These are phyloP conservation scores for Candida sakaeoensis DNA, from an alignment of 805 yeast species.

Conservation along the genomic window DNA sequence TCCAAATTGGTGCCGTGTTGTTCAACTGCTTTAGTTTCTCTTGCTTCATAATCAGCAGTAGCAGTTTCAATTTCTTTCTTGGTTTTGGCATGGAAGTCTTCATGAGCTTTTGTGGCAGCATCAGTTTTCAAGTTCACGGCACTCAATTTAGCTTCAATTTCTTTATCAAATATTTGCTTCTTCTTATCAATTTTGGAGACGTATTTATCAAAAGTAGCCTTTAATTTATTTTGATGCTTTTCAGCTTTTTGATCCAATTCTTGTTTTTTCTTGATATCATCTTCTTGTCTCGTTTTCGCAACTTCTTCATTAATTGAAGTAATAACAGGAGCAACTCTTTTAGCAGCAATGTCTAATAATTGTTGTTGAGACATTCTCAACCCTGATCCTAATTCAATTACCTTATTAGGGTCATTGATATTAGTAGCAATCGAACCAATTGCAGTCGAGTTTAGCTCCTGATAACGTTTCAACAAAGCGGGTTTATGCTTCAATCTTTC, in stretches of 20 bases:
- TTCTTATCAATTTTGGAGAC: conserved; percentile 35
- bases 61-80: conserved; percentile 43
- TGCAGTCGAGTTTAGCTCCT: conserved; percentile 48
- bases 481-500: conserved; percentile 46
- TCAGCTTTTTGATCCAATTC: conserved; percentile 33
- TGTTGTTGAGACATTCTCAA: conserved; percentile 52
- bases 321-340: conserved; percentile 53
- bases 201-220: conserved; percentile 33
- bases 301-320: conserved; percentile 50
- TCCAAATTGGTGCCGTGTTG: conserved; percentile 45
- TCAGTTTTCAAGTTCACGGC: conserved; percentile 12
- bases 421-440: conserved; percentile 36
- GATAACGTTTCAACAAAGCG: conserved; percentile 43
- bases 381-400: conserved; percentile 52
- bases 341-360: conserved; percentile 52
- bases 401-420: conserved; percentile 47
- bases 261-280: conserved; percentile 38
- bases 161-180: conserved; percentile 37
- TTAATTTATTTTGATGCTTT: conserved; percentile 33
- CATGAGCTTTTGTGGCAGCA: conserved; percentile 26
- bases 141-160: conserved; percentile 32
- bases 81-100: conserved; percentile 38
- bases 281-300: conserved; percentile 39
- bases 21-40: conserved; percentile 45
- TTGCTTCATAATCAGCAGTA: conserved; percentile 39